These are phyloP conservation scores for Talaromyces verruculosus DNA, from an alignment of 2,329 filamentous ascomycete species.

Conservation along the genomic window DNA sequence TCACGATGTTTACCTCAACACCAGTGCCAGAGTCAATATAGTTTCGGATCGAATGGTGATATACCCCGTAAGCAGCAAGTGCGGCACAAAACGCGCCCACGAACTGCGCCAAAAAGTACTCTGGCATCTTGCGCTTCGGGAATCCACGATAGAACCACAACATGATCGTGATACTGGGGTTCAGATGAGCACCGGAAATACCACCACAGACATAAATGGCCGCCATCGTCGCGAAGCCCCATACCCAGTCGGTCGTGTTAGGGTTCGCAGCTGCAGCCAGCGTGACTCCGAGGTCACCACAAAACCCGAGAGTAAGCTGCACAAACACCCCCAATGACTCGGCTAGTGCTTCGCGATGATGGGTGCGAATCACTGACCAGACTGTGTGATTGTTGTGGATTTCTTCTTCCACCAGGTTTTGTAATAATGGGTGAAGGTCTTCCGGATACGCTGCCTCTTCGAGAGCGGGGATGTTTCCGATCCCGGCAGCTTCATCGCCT, in stretches of 20 bases:
- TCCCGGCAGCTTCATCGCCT: constrained; percentile 20
- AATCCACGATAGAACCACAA: constrained; percentile 54
- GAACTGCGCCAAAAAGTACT: constrained; percentile 55
- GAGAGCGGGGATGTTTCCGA: constrained; percentile 25
- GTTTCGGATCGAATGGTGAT: constrained; percentile 35
- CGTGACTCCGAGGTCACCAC: constrained; percentile 50
- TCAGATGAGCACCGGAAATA: constrained; percentile 50
- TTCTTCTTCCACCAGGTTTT: constrained; percentile 48
- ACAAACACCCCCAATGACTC: constrained; percentile 52
- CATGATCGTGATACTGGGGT: constrained; percentile 47
- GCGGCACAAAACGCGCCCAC: constrained; percentile 53
- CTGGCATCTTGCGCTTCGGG: constrained; percentile 51
- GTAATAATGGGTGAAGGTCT: constrained; percentile 47
- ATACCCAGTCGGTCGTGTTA: constrained; percentile 48
- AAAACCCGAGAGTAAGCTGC: constrained; percentile 51
- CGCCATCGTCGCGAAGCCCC: constrained; percentile 58
- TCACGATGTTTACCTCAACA: constrained; percentile 33
- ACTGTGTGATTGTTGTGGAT: constrained; percentile 51
- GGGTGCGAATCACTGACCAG: constrained; percentile 53
- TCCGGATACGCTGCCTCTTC: constrained; percentile 41
- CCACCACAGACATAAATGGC: constrained; percentile 51
- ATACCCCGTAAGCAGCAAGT: constrained; percentile 49
- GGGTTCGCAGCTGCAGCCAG: constrained; percentile 42
- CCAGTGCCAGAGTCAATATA: constrained; percentile 27
- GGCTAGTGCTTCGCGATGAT: constrained; percentile 55